phyloP scores from a whole-genome alignment of 169 alveolate species.

The Cryptosporidium ryanae region DNA sequence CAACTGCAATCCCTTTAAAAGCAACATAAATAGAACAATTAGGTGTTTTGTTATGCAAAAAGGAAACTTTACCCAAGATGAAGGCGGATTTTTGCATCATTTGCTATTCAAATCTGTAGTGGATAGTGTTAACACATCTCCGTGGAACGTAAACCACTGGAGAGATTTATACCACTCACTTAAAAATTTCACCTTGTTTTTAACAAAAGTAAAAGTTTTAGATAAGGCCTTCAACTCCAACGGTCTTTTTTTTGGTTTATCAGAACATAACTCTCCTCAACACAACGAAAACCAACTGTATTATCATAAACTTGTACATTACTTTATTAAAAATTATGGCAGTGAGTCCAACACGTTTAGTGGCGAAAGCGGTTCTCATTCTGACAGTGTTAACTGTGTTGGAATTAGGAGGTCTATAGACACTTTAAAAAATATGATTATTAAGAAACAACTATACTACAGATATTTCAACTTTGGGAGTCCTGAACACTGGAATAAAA shows the following conservation, averaged over 20 bases:
- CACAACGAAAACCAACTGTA: neutral
- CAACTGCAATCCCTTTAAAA: conserved; percentile 23
- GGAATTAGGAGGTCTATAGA: conserved; percentile 1
- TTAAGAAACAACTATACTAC: neutral
- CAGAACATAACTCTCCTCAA: too few species aligned
- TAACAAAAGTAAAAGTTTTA: conserved; percentile 3
- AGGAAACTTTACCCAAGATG: neutral
- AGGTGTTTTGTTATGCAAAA: neutral
- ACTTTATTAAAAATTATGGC: neutral
- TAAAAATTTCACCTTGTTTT: neutral
- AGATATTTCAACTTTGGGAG: conserved; percentile 39
- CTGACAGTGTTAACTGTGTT: neutral
- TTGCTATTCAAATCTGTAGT: neutral
- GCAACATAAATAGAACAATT: conserved; percentile 2
- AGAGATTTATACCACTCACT: neutral
- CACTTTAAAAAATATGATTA: neutral
- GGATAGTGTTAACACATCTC: conserved; percentile 14
- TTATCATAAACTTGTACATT: neutral
- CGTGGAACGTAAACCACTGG: conserved; percentile 34
- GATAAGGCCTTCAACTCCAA: neutral
- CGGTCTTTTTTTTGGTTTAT: neutral
- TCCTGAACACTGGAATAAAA: neutral
- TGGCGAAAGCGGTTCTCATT: neutral
- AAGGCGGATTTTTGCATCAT: conserved; percentile 20
- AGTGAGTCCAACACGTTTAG: neutral